Percentiles rank a stretch among this genome's conserved stretches.
Evolutionary conservation across 2,329 filamentous ascomycete species (phyloP).

Genomic region (Colletotrichum caudatum): DNA sequence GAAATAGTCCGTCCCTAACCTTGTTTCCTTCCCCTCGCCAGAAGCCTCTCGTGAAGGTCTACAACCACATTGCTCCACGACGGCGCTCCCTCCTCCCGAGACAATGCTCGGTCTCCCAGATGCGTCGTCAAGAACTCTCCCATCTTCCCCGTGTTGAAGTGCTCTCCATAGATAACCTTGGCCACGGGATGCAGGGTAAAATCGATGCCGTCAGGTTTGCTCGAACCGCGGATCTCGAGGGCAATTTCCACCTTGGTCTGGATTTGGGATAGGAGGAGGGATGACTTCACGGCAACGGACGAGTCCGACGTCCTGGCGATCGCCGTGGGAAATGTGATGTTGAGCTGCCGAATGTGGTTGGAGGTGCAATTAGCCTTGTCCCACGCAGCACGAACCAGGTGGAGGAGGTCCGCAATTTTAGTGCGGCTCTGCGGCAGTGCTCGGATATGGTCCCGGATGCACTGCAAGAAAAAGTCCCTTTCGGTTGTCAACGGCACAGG

Average conservation of each 20-base stretch:
- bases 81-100: conserved; percentile 49
- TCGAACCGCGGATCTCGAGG: conserved; percentile 65
- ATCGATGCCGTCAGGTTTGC: conserved; percentile 62
- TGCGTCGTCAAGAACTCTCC: conserved; percentile 74
- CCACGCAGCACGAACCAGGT: conserved; percentile 73
- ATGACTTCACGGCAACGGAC: conserved; percentile 70
- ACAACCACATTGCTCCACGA: conserved; percentile 68
- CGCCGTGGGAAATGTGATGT: conserved; percentile 73
- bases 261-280: conserved; percentile 72
- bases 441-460: conserved; percentile 76
- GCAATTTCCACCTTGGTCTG: conserved; percentile 76
- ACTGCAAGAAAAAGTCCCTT: conserved; percentile 80
- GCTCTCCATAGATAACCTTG: conserved; percentile 80
- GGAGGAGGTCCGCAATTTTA: conserved; percentile 68
- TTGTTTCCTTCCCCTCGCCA: conserved; percentile 67
- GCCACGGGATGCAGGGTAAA: conserved; percentile 67
- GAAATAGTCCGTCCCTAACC: conserved; percentile 8
- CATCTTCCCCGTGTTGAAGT: conserved; percentile 81
- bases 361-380: conserved; percentile 70
- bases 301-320: conserved; percentile 74
- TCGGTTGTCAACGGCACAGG: conserved; percentile 70
- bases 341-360: conserved; percentile 71
- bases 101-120: conserved; percentile 54
- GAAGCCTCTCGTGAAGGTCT: conserved; percentile 66
- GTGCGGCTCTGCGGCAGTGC: conserved; percentile 70